Base-by-base conservation (phyloP, 352 stramenopile genomes). In the Thraustochytrium striatum region DNA sequence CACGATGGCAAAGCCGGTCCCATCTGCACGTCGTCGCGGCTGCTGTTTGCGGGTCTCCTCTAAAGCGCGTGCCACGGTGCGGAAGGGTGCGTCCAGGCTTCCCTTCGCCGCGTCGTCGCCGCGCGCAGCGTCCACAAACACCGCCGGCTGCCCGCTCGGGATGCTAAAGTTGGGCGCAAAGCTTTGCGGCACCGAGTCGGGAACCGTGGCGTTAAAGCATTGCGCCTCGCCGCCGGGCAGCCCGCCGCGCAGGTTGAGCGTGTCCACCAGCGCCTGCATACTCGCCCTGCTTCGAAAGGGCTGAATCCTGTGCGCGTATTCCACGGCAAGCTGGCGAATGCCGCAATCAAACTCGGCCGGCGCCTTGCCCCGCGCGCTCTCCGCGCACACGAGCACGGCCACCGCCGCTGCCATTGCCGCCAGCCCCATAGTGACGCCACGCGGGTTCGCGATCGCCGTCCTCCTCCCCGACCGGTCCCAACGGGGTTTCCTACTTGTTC, bases 281-380 rank as follows among this genome's bases (percentile, higher is more conserved):
- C n/a, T 39, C 25, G n/a, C 16, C 8, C 52, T 35, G 5, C 41
- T 19, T 16, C 65, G 16, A 70, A 75, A 75, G 13, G 65, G 65
- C 36, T 75, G 65, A 25, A 75, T 75, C 30, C 68, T 75, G 41
- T 11, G 61, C 21, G 65, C 65, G 25, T 62, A 75, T 43, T 75
- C 65, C 19, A 75, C 65, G 16, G 52, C 65, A 3, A 75, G 65
- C 50, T 75, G 58, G 32, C 65, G 44, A 8, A 75, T 70, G 11
- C 30, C 65, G 50, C 65, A 75, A 25, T 75, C 65, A 70, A 75
- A 75, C 25, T 75, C 65, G 3, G 21, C n/a, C 3, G 44, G 44
- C 35, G 44, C 52, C 39, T 61, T 75, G 25, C 53, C 53, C 25
- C 5, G 5, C 53, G 53, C 53, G 16, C 47, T 16, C 47, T 55